Conservation (phyloP, 1,139 yeast species). For the Lodderomyces metapsilosis region DNA sequence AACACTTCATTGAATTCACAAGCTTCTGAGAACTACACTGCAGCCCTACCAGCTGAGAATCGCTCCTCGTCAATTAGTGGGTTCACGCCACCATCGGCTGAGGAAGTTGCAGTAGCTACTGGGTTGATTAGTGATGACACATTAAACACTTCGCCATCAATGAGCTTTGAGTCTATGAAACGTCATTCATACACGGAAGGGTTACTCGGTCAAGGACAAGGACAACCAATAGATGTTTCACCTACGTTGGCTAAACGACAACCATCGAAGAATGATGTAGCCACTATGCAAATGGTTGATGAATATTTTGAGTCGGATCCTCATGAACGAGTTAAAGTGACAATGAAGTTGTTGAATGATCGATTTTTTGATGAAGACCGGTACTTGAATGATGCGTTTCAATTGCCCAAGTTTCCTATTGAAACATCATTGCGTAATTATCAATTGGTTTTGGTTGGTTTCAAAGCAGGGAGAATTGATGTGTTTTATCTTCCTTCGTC, state of each 20-base stretch:
- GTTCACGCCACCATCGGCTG: conserved; percentile 10
- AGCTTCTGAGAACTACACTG: not conserved
- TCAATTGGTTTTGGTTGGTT: conserved; percentile 64
- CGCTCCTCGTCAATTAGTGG: conserved; percentile 15
- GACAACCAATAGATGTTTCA: not conserved
- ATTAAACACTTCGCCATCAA: conserved; percentile 10
- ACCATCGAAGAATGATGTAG: conserved; percentile 7
- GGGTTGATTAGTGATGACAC: not conserved
- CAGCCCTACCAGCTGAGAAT: not conserved
- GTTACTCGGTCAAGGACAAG: conserved; percentile 5
- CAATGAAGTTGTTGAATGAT: conserved; percentile 23
- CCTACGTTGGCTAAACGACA: conserved; percentile 1
- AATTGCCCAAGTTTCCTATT: conserved; percentile 43
- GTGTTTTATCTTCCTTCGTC: conserved; percentile 62
- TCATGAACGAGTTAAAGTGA: conserved; percentile 43
- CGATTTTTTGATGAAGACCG: conserved; percentile 28
- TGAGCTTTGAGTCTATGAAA: conserved; percentile 15
- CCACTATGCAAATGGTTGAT: conserved; percentile 24
- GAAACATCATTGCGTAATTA: conserved; percentile 33
- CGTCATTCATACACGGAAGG: conserved; percentile 29
- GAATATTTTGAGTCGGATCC: conserved; percentile 40
- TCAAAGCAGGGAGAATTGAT: conserved; percentile 86
- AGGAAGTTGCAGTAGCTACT: not conserved
- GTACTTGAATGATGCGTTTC: conserved; percentile 32
- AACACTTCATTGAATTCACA: not conserved